Evolutionary conservation across 768 basidiomycete species (phyloP), one percentile per base, ranked within the genome.

Genomic region (Lactifluus subvellereus): DNA sequence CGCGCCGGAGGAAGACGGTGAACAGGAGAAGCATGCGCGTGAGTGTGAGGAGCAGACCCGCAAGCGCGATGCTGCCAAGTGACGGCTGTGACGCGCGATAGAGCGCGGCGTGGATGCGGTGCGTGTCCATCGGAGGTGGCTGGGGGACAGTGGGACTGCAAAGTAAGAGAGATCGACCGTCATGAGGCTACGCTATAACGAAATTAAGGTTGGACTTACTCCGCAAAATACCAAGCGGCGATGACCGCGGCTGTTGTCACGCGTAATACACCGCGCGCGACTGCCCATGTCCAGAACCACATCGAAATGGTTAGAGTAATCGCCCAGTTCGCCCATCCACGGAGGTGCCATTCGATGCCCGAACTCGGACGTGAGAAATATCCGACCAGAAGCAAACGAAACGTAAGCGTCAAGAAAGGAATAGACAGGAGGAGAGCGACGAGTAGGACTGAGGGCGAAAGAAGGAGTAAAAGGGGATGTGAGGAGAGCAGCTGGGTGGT

Each of bases 211-310:
- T 58, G 32, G 0, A 72, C 84, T 70, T 68, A 86, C 82, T 84
- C 78, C 33, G 82, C 72, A 74, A 92, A 96, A 72, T 96, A 97
- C 94, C 94, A 98, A 50, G 88, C 86, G 2, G 93, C 94, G 38
- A 98, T 83, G 4, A 94, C 90, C 35, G 87, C 88, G 0, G 92
- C 87, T 60, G 86, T 84, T 2, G 86, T 83, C 58, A 88, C 89
- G 7, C 91, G 79, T 49, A 94, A 74, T 1, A 91, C 71, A 1
- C 94, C 94, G 45, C 93, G 80, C 20, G 89, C 84, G 6, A 97
- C 87, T 10, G 81, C 83, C 82, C 87, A 86, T 20, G 81, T 85
- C 87, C 87, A 88, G n/a, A 86, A 72, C 84, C 86, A 88, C 0
- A 84, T 72, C 2, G 74, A 71, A 5, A 81, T 71, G 1, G 81